A percentile compares a stretch with the other conserved stretches of the same genome.
Conservation (phyloP, 148 eudicot genomes). For the Rhododendron mucronatum region DNA sequence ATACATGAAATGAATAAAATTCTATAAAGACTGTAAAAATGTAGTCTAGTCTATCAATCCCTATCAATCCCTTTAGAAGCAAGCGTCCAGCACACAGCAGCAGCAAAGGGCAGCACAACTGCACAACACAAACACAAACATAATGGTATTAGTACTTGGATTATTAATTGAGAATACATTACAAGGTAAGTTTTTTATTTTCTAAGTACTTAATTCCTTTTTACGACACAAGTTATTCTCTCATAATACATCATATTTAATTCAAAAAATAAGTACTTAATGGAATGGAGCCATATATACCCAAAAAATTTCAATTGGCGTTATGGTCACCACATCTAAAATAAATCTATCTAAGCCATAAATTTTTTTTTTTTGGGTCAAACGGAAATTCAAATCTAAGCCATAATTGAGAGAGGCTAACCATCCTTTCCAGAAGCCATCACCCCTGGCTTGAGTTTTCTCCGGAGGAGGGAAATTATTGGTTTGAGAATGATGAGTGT, state of each 20-base stretch:
- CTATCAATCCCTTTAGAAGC: conserved; percentile 4
- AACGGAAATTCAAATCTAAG: too few species aligned
- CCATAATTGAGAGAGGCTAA: not conserved
- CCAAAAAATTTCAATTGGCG: too few species aligned
- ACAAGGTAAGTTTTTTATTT: too few species aligned
- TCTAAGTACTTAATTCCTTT: too few species aligned
- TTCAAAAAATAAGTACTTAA: too few species aligned
- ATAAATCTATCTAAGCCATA: too few species aligned
- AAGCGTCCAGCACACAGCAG: conserved; percentile 23
- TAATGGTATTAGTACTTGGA: not conserved
- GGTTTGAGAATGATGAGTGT: conserved; percentile 5
- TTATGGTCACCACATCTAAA: too few species aligned
- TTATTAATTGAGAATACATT: not conserved
- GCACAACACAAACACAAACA: not conserved
- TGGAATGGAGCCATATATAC: too few species aligned
- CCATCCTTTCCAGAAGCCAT: conserved; percentile 31
- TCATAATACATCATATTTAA: too few species aligned
- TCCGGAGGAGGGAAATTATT: not conserved
- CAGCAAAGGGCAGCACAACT: conserved; percentile 28
- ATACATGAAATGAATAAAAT: not conserved
- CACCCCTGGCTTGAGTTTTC: conserved; percentile 18
- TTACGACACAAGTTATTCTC: too few species aligned
- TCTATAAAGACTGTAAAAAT: not conserved
- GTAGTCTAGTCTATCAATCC: not conserved
- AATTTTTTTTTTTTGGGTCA: too few species aligned